These are phyloP conservation scores for Paraurostyla sp. DNA, from an alignment of 73 alveolate genomes.

Conservation along the genomic window DNA sequence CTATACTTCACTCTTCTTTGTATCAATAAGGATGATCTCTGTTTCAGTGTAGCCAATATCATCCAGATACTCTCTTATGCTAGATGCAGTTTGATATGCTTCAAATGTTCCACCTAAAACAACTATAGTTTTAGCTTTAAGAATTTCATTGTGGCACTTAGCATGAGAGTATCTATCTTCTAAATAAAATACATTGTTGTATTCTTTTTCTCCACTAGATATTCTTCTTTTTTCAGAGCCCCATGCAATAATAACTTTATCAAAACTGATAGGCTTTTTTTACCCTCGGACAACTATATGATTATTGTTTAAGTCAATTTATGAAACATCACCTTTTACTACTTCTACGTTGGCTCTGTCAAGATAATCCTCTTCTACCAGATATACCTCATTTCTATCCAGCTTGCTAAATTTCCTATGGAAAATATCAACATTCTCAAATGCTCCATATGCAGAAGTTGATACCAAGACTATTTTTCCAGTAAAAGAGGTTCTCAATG, in stretches of 20 bases:
- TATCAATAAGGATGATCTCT: slow-evolving; percentile 26
- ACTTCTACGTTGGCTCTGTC: slow-evolving; percentile 74
- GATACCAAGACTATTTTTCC: slow-evolving; percentile 67
- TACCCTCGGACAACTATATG: slow-evolving; percentile 21
- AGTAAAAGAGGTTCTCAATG: slow-evolving; percentile 41
- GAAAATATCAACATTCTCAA: slow-evolving; percentile 65
- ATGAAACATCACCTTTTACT: background rate
- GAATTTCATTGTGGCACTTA: slow-evolving; percentile 61
- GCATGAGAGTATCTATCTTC: slow-evolving; percentile 75
- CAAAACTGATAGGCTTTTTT: slow-evolving; percentile 51
- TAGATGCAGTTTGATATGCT: slow-evolving; percentile 63
- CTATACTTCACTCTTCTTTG: slow-evolving; percentile 38
- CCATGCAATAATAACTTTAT: slow-evolving; percentile 54
- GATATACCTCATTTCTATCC: slow-evolving; percentile 43
- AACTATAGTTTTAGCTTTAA: slow-evolving; percentile 60
- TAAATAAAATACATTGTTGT: slow-evolving; percentile 62
- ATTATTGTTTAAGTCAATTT: slow-evolving; percentile 20
- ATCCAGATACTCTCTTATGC: slow-evolving; percentile 62
- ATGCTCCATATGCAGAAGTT: slow-evolving; percentile 40
- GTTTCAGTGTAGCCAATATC: slow-evolving; percentile 5
- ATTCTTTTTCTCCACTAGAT: background rate
- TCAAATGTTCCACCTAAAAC: slow-evolving; percentile 73
- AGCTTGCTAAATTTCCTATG: slow-evolving; percentile 42
- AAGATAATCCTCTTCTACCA: slow-evolving; percentile 68
- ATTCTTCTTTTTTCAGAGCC: slow-evolving; percentile 61